Base-by-base conservation (phyloP, 2,329 filamentous ascomycete genomes). In the Cadophora malorum region DNA sequence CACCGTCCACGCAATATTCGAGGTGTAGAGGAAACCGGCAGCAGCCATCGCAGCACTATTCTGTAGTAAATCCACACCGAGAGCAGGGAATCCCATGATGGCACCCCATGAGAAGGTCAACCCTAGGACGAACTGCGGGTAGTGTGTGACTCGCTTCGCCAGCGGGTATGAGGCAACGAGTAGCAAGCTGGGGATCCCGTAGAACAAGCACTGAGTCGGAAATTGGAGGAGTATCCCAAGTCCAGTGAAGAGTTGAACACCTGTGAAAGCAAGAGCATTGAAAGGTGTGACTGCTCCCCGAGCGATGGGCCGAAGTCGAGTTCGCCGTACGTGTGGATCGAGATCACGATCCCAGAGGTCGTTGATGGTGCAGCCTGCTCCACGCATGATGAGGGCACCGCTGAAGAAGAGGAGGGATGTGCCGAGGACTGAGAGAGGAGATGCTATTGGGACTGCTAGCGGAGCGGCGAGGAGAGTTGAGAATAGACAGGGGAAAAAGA, bases 341-440 rank as follows among this genome's bases (percentile, higher is more conserved):
- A 97, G 88, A 74, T 96, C 91, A 65, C 92, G 88, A 79, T 97
- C 94, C 91, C 93, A 94, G 62, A 96, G 87, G 78, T 97, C 94
- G 78, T 97, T 97, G 80, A 96, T 93, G 21, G 91, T 91, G 79
- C 94, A 97, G 63, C 93, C 93, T 23, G 93, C 92, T 60, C 94
- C 91, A 69, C 94, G 91, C 91, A 97, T 96, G 72, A 97, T 86
- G 55, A 96, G 78, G 3, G 92, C 91, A 62, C 93, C 93, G 1
- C 88, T 83, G 74, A 91, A 86, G 80, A 96, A 96, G 59, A 96
- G 85, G 1, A 86, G 76, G 0, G 86, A 85, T 0, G 90, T 93
- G 60, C 87, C 85, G 35, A 91, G 72, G 21, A 93, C 88, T 14
- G 89, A 82, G 5, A 82, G 77, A 0, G 91, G 88, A 0, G 87